phyloP scores from a whole-genome alignment of 176 grass and related monocot genomes.

The Raddia guianensis region DNA sequence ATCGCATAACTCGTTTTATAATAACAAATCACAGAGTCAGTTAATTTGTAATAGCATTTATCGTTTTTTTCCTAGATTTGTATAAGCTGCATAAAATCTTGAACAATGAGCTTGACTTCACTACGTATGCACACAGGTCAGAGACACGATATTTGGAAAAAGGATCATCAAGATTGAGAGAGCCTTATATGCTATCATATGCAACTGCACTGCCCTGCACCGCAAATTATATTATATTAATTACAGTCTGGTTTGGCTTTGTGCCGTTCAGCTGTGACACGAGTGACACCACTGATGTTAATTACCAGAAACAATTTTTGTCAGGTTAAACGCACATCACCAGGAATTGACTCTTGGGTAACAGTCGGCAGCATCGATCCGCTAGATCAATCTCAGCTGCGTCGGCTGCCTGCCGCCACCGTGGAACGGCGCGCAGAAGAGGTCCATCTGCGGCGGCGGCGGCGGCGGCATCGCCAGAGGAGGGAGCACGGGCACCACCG shows the following conservation, averaged over 20 bases:
- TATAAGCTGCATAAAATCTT: no score
- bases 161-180: no score
- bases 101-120: no score
- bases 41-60: no score
- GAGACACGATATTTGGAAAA: no score
- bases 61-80: neutral
- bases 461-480: slow-evolving; percentile 7
- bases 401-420: slow-evolving; percentile 33
- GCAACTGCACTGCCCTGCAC: neutral
- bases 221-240: neutral
- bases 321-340: neutral
- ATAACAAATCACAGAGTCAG: no score
- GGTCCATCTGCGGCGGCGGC: slow-evolving; percentile 37
- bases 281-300: neutral
- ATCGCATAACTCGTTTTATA: no score
- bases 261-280: neutral
- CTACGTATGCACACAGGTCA: no score
- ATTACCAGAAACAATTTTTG: neutral
- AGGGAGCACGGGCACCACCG: slow-evolving; percentile 36
- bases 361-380: neutral
- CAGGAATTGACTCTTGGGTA: neutral
- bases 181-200: neutral
- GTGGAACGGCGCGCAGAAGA: slow-evolving; percentile 49
- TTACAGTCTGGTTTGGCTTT: slow-evolving; percentile 1
- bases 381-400: slow-evolving; percentile 51